Base-by-base conservation (phyloP, 2,329 filamentous ascomycete genomes). In the Penicillium aurantiogriseum region DNA sequence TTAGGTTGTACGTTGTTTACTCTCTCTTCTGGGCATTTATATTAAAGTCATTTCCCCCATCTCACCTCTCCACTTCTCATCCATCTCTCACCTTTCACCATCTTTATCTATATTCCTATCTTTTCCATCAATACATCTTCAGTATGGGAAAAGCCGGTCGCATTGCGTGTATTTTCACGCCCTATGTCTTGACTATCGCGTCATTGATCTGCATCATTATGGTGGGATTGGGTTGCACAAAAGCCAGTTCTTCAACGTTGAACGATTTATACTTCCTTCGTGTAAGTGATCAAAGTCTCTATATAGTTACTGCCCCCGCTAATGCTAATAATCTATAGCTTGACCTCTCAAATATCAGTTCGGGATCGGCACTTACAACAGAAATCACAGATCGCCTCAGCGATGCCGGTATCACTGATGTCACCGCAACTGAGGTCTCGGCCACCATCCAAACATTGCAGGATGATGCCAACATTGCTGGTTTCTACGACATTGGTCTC, bases 141-240 rank as follows among this genome's bases (percentile, higher is more conserved):
- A 71, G 36, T 67, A 90, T 89, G 87, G 86, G 86, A 62, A 87
- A 88, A 78, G 81, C 84, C 71, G 92, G 91, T 66, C 86, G 93
- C 71, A 85, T 93, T 69, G 80, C 90, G 74, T 97, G 92, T 78
- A 94, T 97, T 77, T 85, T 90, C 77, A 80, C 92, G 80, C 93
- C 93, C 59, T 92, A 96, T 77, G 80, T 85, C 63, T 83, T 96
- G 70, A 93, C 91, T 21, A 78, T 94, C 67, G 89, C 83, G 62
- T 88, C 89, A 58, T 81, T 97, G 68, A 78, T 94, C 68, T 89
- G 88, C 66, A 74, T 87, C 54, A 68, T 84, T 47, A 71, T 88
- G 39, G 80, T 88, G 51, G 81, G 83, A 61, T 64, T 85, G 50
- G 83, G 83, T 36, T 83, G 84, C 65, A 81, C 81, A 58, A 81